Base-by-base conservation (phyloP, 768 basidiomycete genomes). In the Termitomyces sp. region DNA sequence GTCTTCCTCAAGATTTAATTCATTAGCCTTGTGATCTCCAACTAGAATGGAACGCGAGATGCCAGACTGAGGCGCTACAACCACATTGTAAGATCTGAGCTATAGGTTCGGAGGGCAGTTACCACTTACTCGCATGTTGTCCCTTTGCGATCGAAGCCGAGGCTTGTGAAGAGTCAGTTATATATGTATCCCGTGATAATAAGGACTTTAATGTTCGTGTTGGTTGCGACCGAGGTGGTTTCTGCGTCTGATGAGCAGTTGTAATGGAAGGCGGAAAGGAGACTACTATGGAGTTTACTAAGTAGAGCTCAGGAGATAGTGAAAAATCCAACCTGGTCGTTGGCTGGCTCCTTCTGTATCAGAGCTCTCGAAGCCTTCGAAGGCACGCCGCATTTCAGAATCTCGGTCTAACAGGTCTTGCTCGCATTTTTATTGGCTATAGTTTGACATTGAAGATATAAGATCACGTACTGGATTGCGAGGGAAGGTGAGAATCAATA, bases 311-410 rank as follows among this genome's bases (percentile, higher is more conserved):
- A 5, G 14, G 39, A 31, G n/a, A 27, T 7, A 22, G 20, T 27
- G 59, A 44, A 47, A 32, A 29, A 39, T 41, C 62, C 39, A 34
- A 68, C 64, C 53, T 26, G 62, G 60, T 44, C 51, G 67, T 26
- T 61, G 64, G 55, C 47, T 61, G 46, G 50, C 60, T 39, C 58
- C 58, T 22, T 76, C 75, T 37, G 68, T 76, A 37, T 81, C 83
- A 60, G 74, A 82, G 63, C 77, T 83, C 53, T 83, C 79, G 57
- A 83, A 64, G 22, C 75, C 81, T 29, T 79, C 75, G 64, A 90
- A 80, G 10, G 76, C 82, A 53, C 79, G 77, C 54, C 83, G 84
- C 88, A 90, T 89, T 63, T 86, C 86, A 2, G 86, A 85, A 63
- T 90, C 84, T 55, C 81, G 78, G 22, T 88, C 86, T 56, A 89